phyloP scores from a whole-genome alignment of 139 green algal species.

The Coelastrella sp. region DNA sequence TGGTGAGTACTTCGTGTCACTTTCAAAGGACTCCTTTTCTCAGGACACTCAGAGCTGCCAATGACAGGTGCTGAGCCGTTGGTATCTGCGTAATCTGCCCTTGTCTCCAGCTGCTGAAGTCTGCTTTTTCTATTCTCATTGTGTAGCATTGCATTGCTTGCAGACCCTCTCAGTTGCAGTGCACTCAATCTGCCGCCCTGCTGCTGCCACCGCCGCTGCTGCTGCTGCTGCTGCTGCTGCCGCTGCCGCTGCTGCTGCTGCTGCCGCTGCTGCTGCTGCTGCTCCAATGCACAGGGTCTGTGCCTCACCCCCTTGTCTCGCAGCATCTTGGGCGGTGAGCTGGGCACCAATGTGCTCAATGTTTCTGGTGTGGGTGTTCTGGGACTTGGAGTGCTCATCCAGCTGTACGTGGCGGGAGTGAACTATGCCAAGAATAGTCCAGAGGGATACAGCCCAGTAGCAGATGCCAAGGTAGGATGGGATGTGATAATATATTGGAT shows the following conservation, averaged over 20 bases:
- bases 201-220: neutral
- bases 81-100: neutral
- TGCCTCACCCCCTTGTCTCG: neutral
- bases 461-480: constrained; percentile 14
- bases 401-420: constrained; percentile 40
- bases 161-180: neutral
- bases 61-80: neutral
- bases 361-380: neutral
- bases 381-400: constrained; percentile 9
- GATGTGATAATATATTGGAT: neutral
- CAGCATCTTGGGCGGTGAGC: neutral
- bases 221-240: neutral
- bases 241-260: neutral
- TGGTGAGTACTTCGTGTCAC: neutral
- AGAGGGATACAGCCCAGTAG: constrained; percentile 35
- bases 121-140: neutral
- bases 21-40: neutral
- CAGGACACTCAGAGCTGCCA: neutral
- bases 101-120: neutral
- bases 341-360: constrained; percentile 1
- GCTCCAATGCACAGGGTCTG: neutral
- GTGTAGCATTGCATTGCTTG: too few species aligned
- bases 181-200: neutral
- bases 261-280: neutral
- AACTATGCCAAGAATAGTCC: constrained; percentile 29